These are phyloP conservation scores for Phlegmacium glaucopus DNA, from an alignment of 768 basidiomycete genomes.

Conservation along the genomic window DNA sequence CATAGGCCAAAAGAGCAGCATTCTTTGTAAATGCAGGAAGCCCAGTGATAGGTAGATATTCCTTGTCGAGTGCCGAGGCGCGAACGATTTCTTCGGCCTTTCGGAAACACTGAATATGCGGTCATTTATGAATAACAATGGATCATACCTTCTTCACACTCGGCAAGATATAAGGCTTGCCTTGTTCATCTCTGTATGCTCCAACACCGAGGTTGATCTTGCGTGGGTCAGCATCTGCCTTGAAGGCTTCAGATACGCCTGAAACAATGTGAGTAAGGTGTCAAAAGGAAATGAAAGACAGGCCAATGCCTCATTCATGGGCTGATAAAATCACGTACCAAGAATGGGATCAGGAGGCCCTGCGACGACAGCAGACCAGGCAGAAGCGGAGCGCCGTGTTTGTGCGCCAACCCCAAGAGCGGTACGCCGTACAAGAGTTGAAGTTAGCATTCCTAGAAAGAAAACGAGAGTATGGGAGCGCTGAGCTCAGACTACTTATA, in stretches of 20 bases:
- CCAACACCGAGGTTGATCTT: conserved; percentile 99
- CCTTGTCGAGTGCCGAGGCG: conserved; percentile 76
- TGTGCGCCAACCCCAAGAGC: conserved; percentile 32
- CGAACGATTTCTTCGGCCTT: conserved; percentile 78
- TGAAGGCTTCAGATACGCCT: conserved; percentile 95
- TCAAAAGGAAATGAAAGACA: conserved; percentile 1
- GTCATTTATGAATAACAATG: background rate
- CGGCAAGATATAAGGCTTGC: conserved; percentile 91
- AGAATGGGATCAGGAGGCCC: conserved; percentile 94
- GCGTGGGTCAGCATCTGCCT: conserved; percentile 85
- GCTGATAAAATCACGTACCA: conserved; percentile 42
- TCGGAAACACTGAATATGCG: conserved; percentile 2
- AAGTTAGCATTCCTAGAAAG: conserved; percentile 40
- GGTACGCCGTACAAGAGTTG: conserved; percentile 50
- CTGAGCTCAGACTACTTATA: conserved; percentile 5
- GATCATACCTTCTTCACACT: conserved; percentile 76
- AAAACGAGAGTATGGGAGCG: conserved; percentile 20
- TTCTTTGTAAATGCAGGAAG: conserved; percentile 80
- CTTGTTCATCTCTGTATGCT: conserved; percentile 89
- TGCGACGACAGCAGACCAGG: conserved; percentile 79
- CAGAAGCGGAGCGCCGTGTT: conserved; percentile 53
- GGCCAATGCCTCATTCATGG: background rate
- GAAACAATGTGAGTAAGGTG: conserved; percentile 9
- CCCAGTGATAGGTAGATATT: conserved; percentile 96
- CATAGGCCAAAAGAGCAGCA: conserved; percentile 90